A percentile compares a stretch with the other conserved stretches of the same genome.
These are phyloP conservation scores for Sarocladiaceae sp. DNA, from an alignment of 2,329 filamentous ascomycete genomes.

Conservation along the genomic window DNA sequence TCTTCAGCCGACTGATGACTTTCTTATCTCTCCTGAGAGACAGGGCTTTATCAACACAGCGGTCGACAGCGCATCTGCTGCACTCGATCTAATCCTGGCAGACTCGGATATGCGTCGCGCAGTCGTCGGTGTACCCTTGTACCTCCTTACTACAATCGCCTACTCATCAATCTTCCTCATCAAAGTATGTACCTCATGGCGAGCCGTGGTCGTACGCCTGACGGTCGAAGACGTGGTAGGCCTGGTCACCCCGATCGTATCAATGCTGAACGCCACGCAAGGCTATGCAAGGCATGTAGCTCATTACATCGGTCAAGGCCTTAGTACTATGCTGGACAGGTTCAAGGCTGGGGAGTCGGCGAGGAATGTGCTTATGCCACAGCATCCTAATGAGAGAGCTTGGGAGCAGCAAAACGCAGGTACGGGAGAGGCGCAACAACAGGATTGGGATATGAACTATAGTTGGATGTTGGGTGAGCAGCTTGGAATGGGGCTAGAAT, in stretches of 20 bases:
- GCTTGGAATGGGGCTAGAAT: constrained; percentile 11
- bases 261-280: constrained; percentile 19
- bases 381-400: constrained; percentile 1
- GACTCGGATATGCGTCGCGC: constrained; percentile 25
- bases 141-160: constrained; percentile 26
- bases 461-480: constrained; percentile 21
- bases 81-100: constrained; percentile 23
- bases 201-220: constrained; percentile 20
- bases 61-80: constrained; percentile 29
- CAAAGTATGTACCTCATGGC: constrained; percentile 27
- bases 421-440: neutral
- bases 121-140: constrained; percentile 26
- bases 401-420: constrained; percentile 5
- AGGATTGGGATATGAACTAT: constrained; percentile 17
- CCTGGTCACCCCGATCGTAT: constrained; percentile 21
- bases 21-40: constrained; percentile 38
- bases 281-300: constrained; percentile 24
- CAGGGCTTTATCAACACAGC: constrained; percentile 38
- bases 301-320: constrained; percentile 23
- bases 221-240: constrained; percentile 26
- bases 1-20: constrained; percentile 25
- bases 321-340: constrained; percentile 24
- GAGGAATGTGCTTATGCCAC: constrained; percentile 10
- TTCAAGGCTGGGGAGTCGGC: constrained; percentile 19
- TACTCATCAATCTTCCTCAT: constrained; percentile 28